Conservation (phyloP, 73 alveolate genomes). For the Uronychia binucleata region DNA sequence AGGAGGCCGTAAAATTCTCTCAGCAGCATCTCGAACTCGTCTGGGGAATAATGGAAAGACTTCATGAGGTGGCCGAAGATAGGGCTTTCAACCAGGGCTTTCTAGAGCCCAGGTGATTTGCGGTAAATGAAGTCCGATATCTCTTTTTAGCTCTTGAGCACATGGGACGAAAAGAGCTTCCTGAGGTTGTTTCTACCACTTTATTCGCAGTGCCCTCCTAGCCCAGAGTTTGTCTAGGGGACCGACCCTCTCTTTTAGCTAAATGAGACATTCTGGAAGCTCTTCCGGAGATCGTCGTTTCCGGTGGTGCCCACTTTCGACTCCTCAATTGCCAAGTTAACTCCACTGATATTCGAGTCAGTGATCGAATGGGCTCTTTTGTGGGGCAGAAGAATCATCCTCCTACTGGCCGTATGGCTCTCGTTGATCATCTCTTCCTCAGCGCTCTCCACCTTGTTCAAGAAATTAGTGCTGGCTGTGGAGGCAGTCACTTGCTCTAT, state of each 20-base stretch:
- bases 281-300: no score
- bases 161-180: neutral
- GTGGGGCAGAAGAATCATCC: neutral
- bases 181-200: neutral
- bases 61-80: neutral
- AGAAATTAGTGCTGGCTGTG: neutral
- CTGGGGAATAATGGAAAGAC: neutral
- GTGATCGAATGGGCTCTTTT: neutral
- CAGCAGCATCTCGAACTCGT: neutral
- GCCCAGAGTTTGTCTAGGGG: neutral
- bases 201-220: no score
- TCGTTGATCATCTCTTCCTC: neutral
- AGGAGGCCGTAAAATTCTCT: neutral
- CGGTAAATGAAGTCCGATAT: neutral
- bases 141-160: neutral
- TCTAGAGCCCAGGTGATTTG: neutral
- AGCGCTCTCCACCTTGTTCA: neutral
- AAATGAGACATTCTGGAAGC: neutral
- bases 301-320: neutral
- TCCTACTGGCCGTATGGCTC: neutral
- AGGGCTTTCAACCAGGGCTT: neutral
- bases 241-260: neutral
- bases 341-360: neutral
- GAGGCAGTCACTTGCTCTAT: neutral
- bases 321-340: neutral